These are phyloP conservation scores for Solanum aculeatissimum DNA, from an alignment of 305 asterid genomes.

Conservation along the genomic window DNA sequence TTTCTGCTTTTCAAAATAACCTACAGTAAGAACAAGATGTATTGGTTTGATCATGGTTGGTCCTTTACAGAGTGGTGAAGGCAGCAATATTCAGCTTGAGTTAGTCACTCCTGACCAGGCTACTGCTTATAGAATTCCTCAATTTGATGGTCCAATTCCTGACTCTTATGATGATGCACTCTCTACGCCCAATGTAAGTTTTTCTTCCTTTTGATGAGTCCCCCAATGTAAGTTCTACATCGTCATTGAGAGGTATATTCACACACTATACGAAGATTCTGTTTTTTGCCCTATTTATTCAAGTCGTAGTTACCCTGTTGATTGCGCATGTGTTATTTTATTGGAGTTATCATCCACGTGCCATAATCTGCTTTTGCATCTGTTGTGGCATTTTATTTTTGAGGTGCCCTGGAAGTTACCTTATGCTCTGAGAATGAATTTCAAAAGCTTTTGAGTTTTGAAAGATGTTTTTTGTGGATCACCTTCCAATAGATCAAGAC, in stretches of 20 bases:
- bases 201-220: not conserved
- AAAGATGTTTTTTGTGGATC: not conserved
- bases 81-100: conserved; percentile 8
- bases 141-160: conserved; percentile 79
- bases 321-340: not conserved
- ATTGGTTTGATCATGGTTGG: not conserved
- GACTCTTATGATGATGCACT: conserved; percentile 82
- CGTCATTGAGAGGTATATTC: not conserved
- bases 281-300: not conserved
- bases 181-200: conserved; percentile 79
- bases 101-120: conserved; percentile 9
- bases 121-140: conserved; percentile 44
- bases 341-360: not conserved
- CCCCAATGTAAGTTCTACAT: not conserved
- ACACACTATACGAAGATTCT: not conserved
- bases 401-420: not conserved
- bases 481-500: not conserved
- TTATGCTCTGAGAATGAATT: not conserved
- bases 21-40: not conserved
- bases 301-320: not conserved
- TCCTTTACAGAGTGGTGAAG: conserved; percentile 31
- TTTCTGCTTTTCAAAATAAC: not conserved
- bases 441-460: not conserved
- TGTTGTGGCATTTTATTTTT: not conserved
- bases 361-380: not conserved